phyloP scores from a whole-genome alignment of 164 flowering plant species.

The Hamamelis virginiana region DNA sequence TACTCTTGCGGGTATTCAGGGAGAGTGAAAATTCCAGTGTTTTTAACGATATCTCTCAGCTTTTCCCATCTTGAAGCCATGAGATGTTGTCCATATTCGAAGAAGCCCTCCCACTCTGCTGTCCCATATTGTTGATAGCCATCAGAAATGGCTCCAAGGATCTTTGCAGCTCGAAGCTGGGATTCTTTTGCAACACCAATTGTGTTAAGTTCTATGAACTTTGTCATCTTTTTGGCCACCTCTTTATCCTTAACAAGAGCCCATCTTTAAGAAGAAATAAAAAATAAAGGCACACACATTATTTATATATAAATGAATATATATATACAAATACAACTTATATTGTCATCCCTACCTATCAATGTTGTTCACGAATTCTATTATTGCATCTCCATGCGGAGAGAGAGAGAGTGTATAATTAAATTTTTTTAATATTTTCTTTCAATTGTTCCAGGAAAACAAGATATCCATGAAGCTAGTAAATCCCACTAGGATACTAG shows the following conservation, averaged over 20 bases:
- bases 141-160: slow-evolving; percentile 29
- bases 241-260: slow-evolving; percentile 64
- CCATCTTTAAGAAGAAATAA: slow-evolving; percentile 45
- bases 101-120: slow-evolving; percentile 25
- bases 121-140: slow-evolving; percentile 10
- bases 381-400: no score
- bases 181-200: slow-evolving; percentile 78
- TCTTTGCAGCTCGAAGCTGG: slow-evolving; percentile 58
- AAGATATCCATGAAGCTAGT: no score
- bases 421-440: no score
- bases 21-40: slow-evolving; percentile 24
- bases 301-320: no score
- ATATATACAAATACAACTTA: no score
- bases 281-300: no score
- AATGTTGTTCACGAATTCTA: no score
- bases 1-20: slow-evolving; percentile 23
- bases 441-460: no score
- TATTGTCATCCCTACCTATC: no score
- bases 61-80: slow-evolving; percentile 40
- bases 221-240: slow-evolving; percentile 53
- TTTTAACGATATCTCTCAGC: slow-evolving; percentile 23
- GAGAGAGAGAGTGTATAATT: no score
- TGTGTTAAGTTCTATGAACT: slow-evolving; percentile 45
- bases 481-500: no score
- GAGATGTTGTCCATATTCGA: slow-evolving; percentile 23